Evolutionary conservation across 179 eudicot species (phyloP).

Genomic region (Spinacia oleracea): DNA sequence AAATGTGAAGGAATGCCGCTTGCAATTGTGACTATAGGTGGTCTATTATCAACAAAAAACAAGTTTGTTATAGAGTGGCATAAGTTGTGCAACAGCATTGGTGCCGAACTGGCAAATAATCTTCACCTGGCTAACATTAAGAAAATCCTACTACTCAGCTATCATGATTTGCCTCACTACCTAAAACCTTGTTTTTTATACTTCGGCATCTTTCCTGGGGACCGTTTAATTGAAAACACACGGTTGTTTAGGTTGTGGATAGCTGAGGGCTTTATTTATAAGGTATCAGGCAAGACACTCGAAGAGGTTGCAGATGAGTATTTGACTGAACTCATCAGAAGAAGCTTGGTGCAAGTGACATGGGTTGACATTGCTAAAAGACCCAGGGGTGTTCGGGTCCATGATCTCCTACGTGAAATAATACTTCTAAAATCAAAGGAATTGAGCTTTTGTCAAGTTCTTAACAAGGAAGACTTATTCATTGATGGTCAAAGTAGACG

Average conservation of each 20-base stretch:
- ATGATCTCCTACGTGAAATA: slow-evolving; percentile 7
- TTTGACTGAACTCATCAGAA: background rate
- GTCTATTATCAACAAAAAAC: slow-evolving; percentile 8
- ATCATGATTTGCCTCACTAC: slow-evolving; percentile 14
- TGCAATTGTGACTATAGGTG: background rate
- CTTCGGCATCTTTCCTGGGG: slow-evolving; percentile 7
- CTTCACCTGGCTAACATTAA: background rate
- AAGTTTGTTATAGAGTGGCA: background rate
- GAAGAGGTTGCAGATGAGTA: slow-evolving; percentile 7
- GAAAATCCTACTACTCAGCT: slow-evolving; percentile 1
- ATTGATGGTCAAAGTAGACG: background rate
- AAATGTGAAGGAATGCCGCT: slow-evolving; percentile 3
- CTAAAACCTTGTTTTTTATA: slow-evolving; percentile 14
- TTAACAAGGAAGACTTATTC: background rate
- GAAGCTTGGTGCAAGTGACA: slow-evolving; percentile 6
- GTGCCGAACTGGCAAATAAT: background rate
- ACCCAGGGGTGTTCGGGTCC: background rate
- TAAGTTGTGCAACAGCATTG: background rate
- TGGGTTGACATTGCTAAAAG: background rate
- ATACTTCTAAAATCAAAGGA: slow-evolving; percentile 1
- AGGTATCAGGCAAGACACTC: background rate
- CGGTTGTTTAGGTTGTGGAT: slow-evolving; percentile 10
- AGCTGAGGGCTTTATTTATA: slow-evolving; percentile 1
- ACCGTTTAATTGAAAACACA: background rate
- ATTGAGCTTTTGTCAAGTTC: background rate